Conservation (phyloP, 164 flowering plant species). For the Nymphaea thermarum region DNA sequence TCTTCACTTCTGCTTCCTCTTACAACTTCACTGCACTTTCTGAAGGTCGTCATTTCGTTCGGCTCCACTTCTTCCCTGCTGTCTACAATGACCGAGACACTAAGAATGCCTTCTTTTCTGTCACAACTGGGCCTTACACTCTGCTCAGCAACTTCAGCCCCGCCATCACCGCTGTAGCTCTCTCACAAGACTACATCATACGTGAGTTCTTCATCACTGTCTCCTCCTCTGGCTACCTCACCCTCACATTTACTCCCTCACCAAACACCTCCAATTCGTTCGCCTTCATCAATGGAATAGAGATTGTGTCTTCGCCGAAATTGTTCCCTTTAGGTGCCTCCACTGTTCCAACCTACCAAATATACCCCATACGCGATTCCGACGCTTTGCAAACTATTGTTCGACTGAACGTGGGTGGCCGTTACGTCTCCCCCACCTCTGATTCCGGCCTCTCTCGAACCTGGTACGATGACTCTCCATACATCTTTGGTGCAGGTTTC, state of each 20-base stretch:
- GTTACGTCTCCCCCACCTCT: background rate
- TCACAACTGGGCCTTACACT: conserved; percentile 26
- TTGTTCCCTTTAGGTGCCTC: conserved; percentile 5
- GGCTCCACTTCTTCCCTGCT: conserved; percentile 75
- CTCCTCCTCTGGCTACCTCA: conserved; percentile 9
- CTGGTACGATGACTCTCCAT: conserved; percentile 31
- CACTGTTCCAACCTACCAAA: background rate
- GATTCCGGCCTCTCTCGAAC: background rate
- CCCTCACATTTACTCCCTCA: conserved; percentile 43
- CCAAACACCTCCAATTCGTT: conserved; percentile 19
- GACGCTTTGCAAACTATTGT: background rate
- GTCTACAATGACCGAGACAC: conserved; percentile 27
- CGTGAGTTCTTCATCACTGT: conserved; percentile 31
- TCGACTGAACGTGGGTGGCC: background rate
- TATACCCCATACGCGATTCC: background rate
- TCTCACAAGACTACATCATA: conserved; percentile 60
- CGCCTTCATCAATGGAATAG: conserved; percentile 76
- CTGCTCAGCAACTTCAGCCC: conserved; percentile 70
- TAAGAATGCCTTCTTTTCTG: conserved; percentile 36
- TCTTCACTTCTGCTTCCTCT: too few species aligned
- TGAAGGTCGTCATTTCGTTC: conserved; percentile 26
- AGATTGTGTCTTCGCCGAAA: conserved; percentile 14
- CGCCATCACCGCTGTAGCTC: conserved; percentile 50
- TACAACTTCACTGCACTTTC: too few species aligned
- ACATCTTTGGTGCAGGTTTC: conserved; percentile 36